Evolutionary conservation across 306 rosid genomes (phyloP), one percentile per base, ranked within the genome.

Genomic region (Quercus bicolor): DNA sequence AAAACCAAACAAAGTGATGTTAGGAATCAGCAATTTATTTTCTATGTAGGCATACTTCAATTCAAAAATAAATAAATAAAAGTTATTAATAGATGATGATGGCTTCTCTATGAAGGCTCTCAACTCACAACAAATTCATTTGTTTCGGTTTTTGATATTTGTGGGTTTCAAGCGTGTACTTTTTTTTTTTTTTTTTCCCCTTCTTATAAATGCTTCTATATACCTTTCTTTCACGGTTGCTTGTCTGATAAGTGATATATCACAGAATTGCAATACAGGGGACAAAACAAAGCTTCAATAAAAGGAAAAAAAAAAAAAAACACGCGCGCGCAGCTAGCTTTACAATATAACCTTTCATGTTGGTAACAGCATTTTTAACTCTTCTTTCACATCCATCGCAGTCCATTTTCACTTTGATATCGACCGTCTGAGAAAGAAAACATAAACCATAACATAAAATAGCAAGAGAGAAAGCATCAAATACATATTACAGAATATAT

Each of bases 321-420:
- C 7, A 6, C 24, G 1, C 6, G 19, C 14, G 1, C 2, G 7
- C 13, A 48, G 23, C 40, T 29, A 70, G 56, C 12, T 61, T 13
- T 7, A 59, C 62, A 45, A 56, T 40, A 13, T 69, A 76, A 93
- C 97, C 98, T 93, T 83, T 91, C 89, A 93, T 90, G 56, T 79
- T 55, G 65, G 93, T 85, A 55, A 90, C 92, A 54, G 93, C 92
- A 57, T 90, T 82, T 87, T 87, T 86, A 53, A 93, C 92, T 84
- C 84, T 88, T 78, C 98, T 78, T 90, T 93, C 98, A 66, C 98
- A 93, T 33, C 98, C 98, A 86, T 92, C 97, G n/a, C 97, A 92
- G 78, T 92, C 97, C 93, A 92, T 92, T 85, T 92, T 92, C 37
- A 92, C 93, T 85, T 92, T 92, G 86, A 92, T 90, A 79, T 92